phyloP scores from a whole-genome alignment of 78 protist genomes.

The Protostelium mycophagum region DNA sequence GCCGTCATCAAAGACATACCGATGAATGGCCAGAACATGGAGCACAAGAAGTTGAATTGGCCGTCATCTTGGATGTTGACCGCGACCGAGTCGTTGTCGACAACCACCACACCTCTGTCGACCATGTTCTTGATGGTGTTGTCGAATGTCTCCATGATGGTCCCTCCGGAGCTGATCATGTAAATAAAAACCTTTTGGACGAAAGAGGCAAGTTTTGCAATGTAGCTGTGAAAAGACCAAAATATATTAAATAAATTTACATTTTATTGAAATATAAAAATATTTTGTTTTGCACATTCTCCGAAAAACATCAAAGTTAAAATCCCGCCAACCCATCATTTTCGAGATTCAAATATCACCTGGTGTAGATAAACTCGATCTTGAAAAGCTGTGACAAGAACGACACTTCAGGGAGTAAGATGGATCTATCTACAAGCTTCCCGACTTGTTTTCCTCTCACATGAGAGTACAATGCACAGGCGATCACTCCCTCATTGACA shows the following conservation, averaged over 20 bases:
- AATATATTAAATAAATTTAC: too few relatives aligned
- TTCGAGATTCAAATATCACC: not conserved
- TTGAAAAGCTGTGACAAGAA: not conserved
- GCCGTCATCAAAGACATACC: not conserved
- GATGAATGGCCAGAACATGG: not conserved
- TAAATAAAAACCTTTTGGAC: too few relatives aligned
- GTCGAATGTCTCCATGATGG: not conserved
- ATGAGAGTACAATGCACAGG: not conserved
- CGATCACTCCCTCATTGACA: slow-evolving; percentile 1
- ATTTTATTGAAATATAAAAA: too few relatives aligned
- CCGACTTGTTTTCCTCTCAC: not conserved
- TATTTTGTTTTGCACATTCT: too few relatives aligned
- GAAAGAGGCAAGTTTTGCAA: too few relatives aligned
- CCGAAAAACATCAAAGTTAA: too few relatives aligned
- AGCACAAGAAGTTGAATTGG: not conserved
- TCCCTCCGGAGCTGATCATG: not conserved
- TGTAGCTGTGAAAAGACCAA: too few relatives aligned
- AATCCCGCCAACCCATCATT: too few relatives aligned
- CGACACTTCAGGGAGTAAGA: not conserved
- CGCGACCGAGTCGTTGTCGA: not conserved
- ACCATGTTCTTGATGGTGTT: not conserved
- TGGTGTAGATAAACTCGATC: not conserved
- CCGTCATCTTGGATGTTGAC: not conserved
- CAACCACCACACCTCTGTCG: not conserved
- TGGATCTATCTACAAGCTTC: not conserved